phyloP scores from a whole-genome alignment of 306 rosid genomes.

The Cucurbita ficifolia region DNA sequence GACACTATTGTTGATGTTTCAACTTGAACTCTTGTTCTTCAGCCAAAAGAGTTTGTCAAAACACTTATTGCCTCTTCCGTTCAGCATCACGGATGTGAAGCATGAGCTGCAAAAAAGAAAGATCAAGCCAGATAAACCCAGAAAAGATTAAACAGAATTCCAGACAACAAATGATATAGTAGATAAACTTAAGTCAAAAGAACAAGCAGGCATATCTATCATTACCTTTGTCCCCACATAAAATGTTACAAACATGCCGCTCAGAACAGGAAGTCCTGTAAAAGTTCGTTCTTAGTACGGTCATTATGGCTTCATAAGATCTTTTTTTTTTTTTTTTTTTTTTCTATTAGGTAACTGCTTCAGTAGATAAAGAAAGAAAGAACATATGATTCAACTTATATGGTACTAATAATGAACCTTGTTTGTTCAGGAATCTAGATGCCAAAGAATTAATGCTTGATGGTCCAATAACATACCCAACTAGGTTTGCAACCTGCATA shows the following conservation, averaged over 20 bases:
- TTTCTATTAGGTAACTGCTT: neutral
- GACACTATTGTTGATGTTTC: neutral
- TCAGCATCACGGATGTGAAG: constrained; percentile 63
- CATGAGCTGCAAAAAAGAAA: constrained; percentile 47
- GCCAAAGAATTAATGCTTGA: constrained; percentile 58
- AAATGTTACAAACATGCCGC: constrained; percentile 68
- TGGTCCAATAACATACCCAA: constrained; percentile 86
- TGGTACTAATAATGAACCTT: constrained; percentile 29
- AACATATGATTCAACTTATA: neutral
- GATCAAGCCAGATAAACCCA: neutral
- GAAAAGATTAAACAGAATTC: neutral
- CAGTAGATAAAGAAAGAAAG: neutral
- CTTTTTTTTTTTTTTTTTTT: neutral
- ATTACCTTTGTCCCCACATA: constrained; percentile 79
- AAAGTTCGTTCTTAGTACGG: constrained; percentile 9
- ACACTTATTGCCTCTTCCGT: constrained; percentile 13
- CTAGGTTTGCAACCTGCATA: constrained; percentile 76
- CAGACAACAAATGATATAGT: neutral
- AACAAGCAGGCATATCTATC: neutral
- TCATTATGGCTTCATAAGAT: neutral
- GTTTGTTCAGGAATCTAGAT: constrained; percentile 50
- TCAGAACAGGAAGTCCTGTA: constrained; percentile 67
- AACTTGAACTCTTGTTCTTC: neutral
- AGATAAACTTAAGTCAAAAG: neutral
- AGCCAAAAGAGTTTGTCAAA: neutral